Conservation (phyloP, 306 rosid genomes). For the Begonia masoniana region DNA sequence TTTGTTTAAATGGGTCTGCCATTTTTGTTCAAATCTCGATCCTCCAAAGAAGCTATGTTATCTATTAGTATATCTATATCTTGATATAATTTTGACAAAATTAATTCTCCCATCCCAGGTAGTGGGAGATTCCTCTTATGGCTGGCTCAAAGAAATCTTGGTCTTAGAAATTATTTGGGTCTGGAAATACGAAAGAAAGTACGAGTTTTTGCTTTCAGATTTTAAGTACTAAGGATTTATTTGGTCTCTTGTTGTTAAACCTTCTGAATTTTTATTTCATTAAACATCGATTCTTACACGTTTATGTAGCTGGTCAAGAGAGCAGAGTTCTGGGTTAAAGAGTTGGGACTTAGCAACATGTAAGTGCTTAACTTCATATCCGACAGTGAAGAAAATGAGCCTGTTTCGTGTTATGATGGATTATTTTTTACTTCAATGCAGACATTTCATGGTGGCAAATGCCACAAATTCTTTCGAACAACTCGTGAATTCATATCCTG, state of each 20-base stretch:
- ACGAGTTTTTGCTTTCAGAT: conserved; percentile 6
- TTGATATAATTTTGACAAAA: not conserved
- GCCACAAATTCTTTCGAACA: conserved; percentile 70
- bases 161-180: conserved; percentile 65
- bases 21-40: too few species aligned
- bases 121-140: conserved; percentile 84
- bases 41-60: too few species aligned
- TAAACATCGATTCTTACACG: too few species aligned
- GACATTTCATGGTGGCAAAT: conserved; percentile 78
- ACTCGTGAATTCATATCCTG: conserved; percentile 63
- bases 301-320: conserved; percentile 52
- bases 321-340: conserved; percentile 70
- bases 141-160: conserved; percentile 63
- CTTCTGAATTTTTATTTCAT: conserved; percentile 2
- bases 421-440: conserved; percentile 24
- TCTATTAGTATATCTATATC: not conserved
- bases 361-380: conserved; percentile 26
- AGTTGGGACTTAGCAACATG: conserved; percentile 66
- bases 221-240: conserved; percentile 4
- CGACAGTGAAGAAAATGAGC: conserved; percentile 7
- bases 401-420: conserved; percentile 2
- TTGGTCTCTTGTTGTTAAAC: conserved; percentile 9
- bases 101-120: conserved; percentile 26
- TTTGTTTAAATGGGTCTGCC: too few species aligned
- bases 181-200: conserved; percentile 76